Evolutionary conservation across 805 yeast species (phyloP), one percentile per base, ranked within the genome.

Genomic region (Monosporozyma unispora): DNA sequence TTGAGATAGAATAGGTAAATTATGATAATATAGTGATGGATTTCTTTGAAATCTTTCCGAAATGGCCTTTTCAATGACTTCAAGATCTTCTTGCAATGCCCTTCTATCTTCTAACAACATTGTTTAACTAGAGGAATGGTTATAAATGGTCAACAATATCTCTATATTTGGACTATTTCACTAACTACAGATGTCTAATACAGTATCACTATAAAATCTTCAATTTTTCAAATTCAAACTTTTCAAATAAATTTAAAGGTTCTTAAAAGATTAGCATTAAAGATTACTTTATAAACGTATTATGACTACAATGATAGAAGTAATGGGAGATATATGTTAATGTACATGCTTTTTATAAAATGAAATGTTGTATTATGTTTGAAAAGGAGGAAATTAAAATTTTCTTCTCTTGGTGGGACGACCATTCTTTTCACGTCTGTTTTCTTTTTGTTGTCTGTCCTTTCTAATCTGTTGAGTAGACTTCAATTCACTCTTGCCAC

Each of bases 361-460:
- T 31, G 16, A n/a, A 22, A 28, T 19, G 21, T 10, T 27, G 33
- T 21, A 21, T n/a, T n/a, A n/a, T 21, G 42, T 3, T 39, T 21
- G 9, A 9, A 18, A 42, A 18, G 19, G 19, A 39, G 18, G 16
- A 11, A 16, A 3, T 48, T 54, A 64, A 43, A 50, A 58, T 49
- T 66, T 68, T 50, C 58, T 50, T 35, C 35, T 51, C 50, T 55
- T 55, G 4, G 47, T 25, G 12, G 93, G 95, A 63, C 97, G 78
- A 2, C 85, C 96, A 57, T 88, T 90, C 80, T 93, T 93, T 4
- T 81, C 90, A 60, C 76, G 77, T 54, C 84, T 76, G 69, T 87
- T 76, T 53, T 89, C 95, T 68, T 81, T 77, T 35, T 64, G 60
- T 43, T 74, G 75, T 70, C 99, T 80, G 23, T 75, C 72, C 72